Base-by-base conservation (phyloP, 2,329 filamentous ascomycete genomes). In the Orbilia ellipsospora region DNA sequence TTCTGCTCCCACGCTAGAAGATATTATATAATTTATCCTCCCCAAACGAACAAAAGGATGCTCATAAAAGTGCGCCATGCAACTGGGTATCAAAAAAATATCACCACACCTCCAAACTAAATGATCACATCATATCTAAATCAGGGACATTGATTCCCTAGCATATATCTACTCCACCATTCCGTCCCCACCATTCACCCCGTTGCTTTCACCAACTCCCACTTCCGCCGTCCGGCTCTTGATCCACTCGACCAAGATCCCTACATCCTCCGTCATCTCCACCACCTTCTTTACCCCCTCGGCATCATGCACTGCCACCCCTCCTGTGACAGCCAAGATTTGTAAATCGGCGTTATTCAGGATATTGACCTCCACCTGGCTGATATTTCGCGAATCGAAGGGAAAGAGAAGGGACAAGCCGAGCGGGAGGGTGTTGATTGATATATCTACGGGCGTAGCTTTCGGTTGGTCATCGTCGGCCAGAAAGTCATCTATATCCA, bases 241-340 rank as follows among this genome's bases (percentile, higher is more conserved):
- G 44, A 74, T 18, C 74, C 74, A 77, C 40, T 77, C 78, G 13
- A 77, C 77, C 0, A 74, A 65, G 36, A 80, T 48, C 16, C 69
- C 60, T 12, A 80, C 73, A n/a, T 70, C 77, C 40, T 77, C 78
- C 16, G 61, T 68, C 31, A 74, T 62, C 31, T 78, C 78, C 8
- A 77, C 54, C 44, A 65, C 73, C 36, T 74, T 50, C 18, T 74
- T 73, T 3, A 79, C 56, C 36, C 40, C 50, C 18, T 69, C 74
- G 67, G 74, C 45, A 73, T 77, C 31, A 31, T 74, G 26, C 62
- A 50, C 44, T 0, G 63, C 63, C 1, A 68, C 63, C 1, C 70
- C 70, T 8, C 59, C 63, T 2, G 54, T 68, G 10, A 78, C 52
- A 2, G 55, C 59, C 16, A 60, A 57, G 40, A 57, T 62, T 23